Conservation (phyloP, 805 yeast genomes). For the Lachancea quebecensis region DNA sequence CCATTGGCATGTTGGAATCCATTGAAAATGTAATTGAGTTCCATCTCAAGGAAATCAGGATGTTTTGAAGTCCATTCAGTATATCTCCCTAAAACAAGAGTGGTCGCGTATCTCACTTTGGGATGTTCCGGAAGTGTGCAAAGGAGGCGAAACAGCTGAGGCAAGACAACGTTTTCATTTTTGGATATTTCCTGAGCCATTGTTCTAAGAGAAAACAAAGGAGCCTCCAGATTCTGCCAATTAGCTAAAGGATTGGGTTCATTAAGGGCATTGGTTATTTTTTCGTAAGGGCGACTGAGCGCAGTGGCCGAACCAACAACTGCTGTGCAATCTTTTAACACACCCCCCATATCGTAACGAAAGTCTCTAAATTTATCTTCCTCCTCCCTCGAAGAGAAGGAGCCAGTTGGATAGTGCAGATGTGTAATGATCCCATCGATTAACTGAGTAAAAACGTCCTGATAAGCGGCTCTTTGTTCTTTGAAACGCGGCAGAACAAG, state of each 20-base stretch:
- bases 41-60: slow-evolving; percentile 74
- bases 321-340: slow-evolving; percentile 90
- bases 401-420: slow-evolving; percentile 62
- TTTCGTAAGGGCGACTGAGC: slow-evolving; percentile 59
- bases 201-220: slow-evolving; percentile 80
- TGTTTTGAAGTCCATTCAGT: slow-evolving; percentile 91
- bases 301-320: slow-evolving; percentile 76
- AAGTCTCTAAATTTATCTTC: slow-evolving; percentile 92
- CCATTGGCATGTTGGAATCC: slow-evolving; percentile 48
- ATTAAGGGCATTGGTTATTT: slow-evolving; percentile 39
- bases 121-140: slow-evolving; percentile 80
- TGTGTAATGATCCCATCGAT: slow-evolving; percentile 47
- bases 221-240: slow-evolving; percentile 90
- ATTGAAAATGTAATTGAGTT: slow-evolving; percentile 72
- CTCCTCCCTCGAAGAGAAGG: slow-evolving; percentile 66
- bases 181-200: slow-evolving; percentile 87
- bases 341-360: slow-evolving; percentile 96
- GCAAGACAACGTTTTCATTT: slow-evolving; percentile 59
- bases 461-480: slow-evolving; percentile 21
- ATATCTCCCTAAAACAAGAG: slow-evolving; percentile 90
- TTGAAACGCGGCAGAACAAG: slow-evolving; percentile 29
- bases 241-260: slow-evolving; percentile 27
- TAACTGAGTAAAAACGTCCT: slow-evolving; percentile 20
- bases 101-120: slow-evolving; percentile 85
- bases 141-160: slow-evolving; percentile 45